These are phyloP conservation scores for Malassezia sympodialis DNA, from an alignment of 1,284 basidiomycete genomes.

Conservation along the genomic window DNA sequence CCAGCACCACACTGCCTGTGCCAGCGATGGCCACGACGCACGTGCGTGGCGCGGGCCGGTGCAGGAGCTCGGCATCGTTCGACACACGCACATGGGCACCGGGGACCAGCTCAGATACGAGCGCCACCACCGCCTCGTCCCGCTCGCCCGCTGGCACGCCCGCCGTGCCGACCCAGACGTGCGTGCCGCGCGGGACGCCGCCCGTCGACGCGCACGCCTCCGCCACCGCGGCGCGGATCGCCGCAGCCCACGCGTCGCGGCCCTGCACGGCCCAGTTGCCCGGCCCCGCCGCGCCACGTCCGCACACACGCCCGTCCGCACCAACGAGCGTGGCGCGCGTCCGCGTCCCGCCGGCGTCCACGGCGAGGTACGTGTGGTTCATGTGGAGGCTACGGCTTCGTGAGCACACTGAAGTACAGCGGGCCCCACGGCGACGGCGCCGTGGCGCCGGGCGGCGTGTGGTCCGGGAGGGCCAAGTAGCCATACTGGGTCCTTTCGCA, in stretches of 20 bases:
- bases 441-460: neutral
- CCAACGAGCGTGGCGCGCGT: constrained; percentile 21
- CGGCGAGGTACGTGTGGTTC: neutral
- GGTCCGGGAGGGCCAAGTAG: constrained; percentile 4
- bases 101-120: neutral
- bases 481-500: constrained; percentile 9
- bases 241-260: constrained; percentile 8
- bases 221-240: neutral
- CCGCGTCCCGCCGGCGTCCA: constrained; percentile 32
- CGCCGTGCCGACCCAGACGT: constrained; percentile 33
- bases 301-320: constrained; percentile 15
- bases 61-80: constrained; percentile 28
- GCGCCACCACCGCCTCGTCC: neutral
- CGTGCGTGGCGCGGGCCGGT: constrained; percentile 7
- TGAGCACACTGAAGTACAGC: constrained; percentile 9
- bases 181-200: constrained; percentile 2
- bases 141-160: constrained; percentile 17
- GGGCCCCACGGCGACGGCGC: constrained; percentile 8
- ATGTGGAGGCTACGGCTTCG: neutral
- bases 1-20: constrained; percentile 32
- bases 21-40: constrained; percentile 29
- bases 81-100: constrained; percentile 19
- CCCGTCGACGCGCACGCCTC: neutral
- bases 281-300: constrained; percentile 19
- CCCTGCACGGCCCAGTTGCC: constrained; percentile 22